A percentile compares a stretch with the other conserved stretches of the same genome.
phyloP scores from a whole-genome alignment of 1,284 basidiomycete genomes.

The Rhodotorula sp. region DNA sequence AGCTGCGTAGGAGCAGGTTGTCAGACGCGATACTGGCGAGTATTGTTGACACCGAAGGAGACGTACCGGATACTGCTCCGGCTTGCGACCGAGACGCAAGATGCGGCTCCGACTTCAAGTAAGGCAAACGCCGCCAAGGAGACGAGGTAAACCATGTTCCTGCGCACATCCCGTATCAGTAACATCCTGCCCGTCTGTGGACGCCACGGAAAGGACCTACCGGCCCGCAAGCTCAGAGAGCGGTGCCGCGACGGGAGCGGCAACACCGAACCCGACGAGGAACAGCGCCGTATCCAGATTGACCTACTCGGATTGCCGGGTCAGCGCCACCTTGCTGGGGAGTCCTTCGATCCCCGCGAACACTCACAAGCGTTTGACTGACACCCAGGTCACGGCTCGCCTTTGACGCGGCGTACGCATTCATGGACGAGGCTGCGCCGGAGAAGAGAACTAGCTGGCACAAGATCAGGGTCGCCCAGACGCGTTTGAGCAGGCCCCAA shows the following conservation, averaged over 20 bases:
- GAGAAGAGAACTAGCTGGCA: slow-evolving; percentile 8
- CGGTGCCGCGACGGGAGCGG: slow-evolving; percentile 18
- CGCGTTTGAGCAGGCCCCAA: background rate
- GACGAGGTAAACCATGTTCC: slow-evolving; percentile 22
- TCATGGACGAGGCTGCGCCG: slow-evolving; percentile 11
- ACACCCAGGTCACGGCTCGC: slow-evolving; percentile 8
- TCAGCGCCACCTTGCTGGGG: background rate
- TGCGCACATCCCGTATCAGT: background rate
- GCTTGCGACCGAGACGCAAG: slow-evolving; percentile 6
- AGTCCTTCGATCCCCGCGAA: background rate
- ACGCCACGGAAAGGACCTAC: background rate
- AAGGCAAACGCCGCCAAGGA: slow-evolving; percentile 16
- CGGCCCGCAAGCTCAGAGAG: slow-evolving; percentile 15
- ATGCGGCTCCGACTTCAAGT: slow-evolving; percentile 17
- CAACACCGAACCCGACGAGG: slow-evolving; percentile 22
- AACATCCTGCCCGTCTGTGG: too few species aligned
- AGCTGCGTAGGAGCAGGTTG: background rate
- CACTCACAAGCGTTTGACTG: background rate
- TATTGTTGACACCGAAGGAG: too few species aligned
- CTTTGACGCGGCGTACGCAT: background rate
- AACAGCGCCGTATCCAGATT: slow-evolving; percentile 28
- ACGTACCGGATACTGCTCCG: slow-evolving; percentile 17
- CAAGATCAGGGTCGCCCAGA: background rate
- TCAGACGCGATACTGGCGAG: background rate
- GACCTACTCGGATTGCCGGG: background rate